phyloP scores from a whole-genome alignment of 768 basidiomycete genomes.

The Leccinum disarticulatum region DNA sequence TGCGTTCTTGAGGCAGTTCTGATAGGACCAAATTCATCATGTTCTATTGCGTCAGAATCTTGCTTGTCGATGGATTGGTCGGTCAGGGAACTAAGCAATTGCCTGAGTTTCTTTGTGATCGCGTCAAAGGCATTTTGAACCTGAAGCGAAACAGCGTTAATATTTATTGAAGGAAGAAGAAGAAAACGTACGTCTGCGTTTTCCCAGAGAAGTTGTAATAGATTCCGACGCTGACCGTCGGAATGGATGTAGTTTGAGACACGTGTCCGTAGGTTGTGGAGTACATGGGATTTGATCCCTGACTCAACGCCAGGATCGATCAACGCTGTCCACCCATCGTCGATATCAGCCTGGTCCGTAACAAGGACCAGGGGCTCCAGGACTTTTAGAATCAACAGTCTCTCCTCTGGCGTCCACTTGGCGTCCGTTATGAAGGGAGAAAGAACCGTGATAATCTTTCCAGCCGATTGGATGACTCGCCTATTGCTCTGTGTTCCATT shows the following conservation, averaged over 20 bases:
- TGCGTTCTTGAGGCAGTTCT: conserved; percentile 37
- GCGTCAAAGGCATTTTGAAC: conserved; percentile 48
- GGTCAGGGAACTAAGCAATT: conserved; percentile 40
- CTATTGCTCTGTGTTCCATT: conserved; percentile 65
- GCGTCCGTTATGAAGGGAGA: conserved; percentile 38
- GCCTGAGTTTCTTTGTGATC: conserved; percentile 37
- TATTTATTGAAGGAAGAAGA: not conserved
- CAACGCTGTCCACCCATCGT: conserved; percentile 47
- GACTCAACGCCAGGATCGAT: conserved; percentile 44
- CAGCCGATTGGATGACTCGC: conserved; percentile 62
- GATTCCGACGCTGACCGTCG: conserved; percentile 31
- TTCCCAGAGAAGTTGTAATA: conserved; percentile 66
- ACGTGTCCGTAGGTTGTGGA: conserved; percentile 37
- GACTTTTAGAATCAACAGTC: conserved; percentile 60
- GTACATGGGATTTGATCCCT: conserved; percentile 62
- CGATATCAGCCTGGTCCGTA: conserved; percentile 29
- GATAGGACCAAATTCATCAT: conserved; percentile 60
- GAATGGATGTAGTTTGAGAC: conserved; percentile 9
- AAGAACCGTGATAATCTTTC: conserved; percentile 49
- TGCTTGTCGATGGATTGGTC: conserved; percentile 19
- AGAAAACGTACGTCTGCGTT: conserved; percentile 58
- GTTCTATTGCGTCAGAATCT: conserved; percentile 39
- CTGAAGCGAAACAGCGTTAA: conserved; percentile 34
- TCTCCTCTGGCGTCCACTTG: conserved; percentile 61
- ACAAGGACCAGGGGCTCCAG: conserved; percentile 63